These are phyloP conservation scores for Blastobotrys apis DNA, from an alignment of 1,139 yeast genomes.

Conservation along the genomic window DNA sequence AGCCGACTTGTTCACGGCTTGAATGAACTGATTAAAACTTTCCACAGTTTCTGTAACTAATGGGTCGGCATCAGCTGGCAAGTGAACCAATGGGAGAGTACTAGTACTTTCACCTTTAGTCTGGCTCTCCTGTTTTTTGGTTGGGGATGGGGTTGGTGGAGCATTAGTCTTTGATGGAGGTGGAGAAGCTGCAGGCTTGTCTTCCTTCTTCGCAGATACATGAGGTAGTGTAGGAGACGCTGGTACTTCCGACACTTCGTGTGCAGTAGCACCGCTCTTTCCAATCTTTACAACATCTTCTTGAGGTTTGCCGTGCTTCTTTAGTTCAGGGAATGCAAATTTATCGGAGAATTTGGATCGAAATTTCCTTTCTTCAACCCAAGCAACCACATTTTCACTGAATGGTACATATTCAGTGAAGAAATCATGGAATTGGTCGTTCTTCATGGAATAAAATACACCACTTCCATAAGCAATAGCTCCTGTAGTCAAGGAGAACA, in stretches of 20 bases:
- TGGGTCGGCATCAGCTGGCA: conserved; percentile 41
- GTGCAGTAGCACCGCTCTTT: conserved; percentile 38
- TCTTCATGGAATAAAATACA: conserved; percentile 35
- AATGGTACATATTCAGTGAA: conserved; percentile 60
- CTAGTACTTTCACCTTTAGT: conserved; percentile 9
- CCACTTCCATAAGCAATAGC: conserved; percentile 37
- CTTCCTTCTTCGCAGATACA: conserved; percentile 6
- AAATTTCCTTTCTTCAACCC: conserved; percentile 44
- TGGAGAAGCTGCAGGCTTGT: conserved; percentile 2
- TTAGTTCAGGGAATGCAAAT: conserved; percentile 27
- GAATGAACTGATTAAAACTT: conserved; percentile 51
- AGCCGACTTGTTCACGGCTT: conserved; percentile 44
- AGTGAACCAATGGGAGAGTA: conserved; percentile 28
- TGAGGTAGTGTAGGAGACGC: conserved; percentile 8
- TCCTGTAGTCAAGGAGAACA: conserved; percentile 26
- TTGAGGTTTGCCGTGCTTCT: conserved; percentile 17
- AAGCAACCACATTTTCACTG: conserved; percentile 50
- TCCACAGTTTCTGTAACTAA: conserved; percentile 46
- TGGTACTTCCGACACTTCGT: conserved; percentile 14
- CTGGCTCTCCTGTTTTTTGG: too few relatives aligned
- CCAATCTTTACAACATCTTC: conserved; percentile 41
- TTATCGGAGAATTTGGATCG: conserved; percentile 18
- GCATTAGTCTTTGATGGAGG: conserved; percentile 3
- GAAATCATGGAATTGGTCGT: conserved; percentile 40
- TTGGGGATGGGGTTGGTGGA: conserved; percentile 1